Base-by-base conservation (phyloP, 2,329 filamentous ascomycete species). In the Neofusicoccum cordaticola region DNA sequence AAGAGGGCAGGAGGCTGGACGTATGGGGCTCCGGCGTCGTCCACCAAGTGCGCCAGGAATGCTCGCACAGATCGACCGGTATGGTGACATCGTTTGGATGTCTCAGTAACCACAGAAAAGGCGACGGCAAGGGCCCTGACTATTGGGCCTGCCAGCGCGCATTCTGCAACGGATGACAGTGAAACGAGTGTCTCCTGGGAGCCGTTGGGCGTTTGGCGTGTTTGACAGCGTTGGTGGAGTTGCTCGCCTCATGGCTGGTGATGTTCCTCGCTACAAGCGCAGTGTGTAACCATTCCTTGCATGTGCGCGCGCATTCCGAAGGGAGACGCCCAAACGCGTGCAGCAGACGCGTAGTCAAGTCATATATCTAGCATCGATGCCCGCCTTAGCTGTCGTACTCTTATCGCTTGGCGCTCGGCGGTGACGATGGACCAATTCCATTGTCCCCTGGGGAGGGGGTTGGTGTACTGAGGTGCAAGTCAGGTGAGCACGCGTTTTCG, bases 401-500 rank as follows among this genome's bases (percentile, higher is more conserved):
- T 50, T 62, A 61, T 42, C 51, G 56, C 51, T 51, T 65, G 53
- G 60, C 66, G 35, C 42, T 44, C 64, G 62, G 48, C 62, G 39
- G 48, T 67, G 42, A 45, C 57, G 22, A 63, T 31, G 53, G 27
- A 27, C 50, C 62, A 64, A 48, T 42, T 34, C 31, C 67, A 56
- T 61, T 60, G 39, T 47, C 41, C 39, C 27, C 31, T 62, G 35
- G 13, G 8, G 22, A 11, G 60, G 39, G 52, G 39, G 35, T n/a
- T 39, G 53, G 53, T 44, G 53, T 45, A 27, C 15, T 58, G 37
- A 17, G 17, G n/a, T 27, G 50, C 62, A 57, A 44, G 61, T 71
- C 66, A 70, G 65, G 66, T 70, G 68, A 72, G 56, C 45, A 69
- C 69, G 71, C 68, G 70, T 63, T 65, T 61, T 63, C 67, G 69